These are phyloP conservation scores for Saccharomyces hybrid DNA, from an alignment of 1,139 yeast genomes.

Conservation along the genomic window DNA sequence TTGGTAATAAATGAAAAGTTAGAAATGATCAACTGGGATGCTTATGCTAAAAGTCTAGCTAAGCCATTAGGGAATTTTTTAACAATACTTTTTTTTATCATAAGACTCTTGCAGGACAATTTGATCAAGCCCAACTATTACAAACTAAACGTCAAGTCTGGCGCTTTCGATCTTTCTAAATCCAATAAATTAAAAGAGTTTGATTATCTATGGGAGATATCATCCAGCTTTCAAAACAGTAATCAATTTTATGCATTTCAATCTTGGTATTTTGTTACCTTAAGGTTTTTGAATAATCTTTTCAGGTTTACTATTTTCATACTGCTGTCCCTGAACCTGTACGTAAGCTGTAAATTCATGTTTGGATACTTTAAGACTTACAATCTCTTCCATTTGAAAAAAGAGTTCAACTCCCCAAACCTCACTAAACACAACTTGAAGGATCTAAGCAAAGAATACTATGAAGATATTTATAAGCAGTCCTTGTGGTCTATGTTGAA, in stretches of 20 bases:
- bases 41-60: conserved; percentile 41
- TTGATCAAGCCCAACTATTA: conserved; percentile 24
- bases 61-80: conserved; percentile 41
- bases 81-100: conserved; percentile 29
- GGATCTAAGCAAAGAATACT: conserved; percentile 20
- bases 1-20: conserved; percentile 47
- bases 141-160: conserved; percentile 17
- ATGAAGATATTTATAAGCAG: conserved; percentile 15
- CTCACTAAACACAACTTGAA: conserved; percentile 17
- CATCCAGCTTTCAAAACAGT: conserved; percentile 3
- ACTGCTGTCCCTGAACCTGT: conserved; percentile 14
- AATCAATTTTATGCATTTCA: not conserved
- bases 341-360: conserved; percentile 16
- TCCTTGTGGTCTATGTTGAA: conserved; percentile 22
- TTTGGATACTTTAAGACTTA: conserved; percentile 18
- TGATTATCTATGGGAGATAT: conserved; percentile 20
- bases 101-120: conserved; percentile 33
- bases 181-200: conserved; percentile 25
- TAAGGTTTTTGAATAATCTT: conserved; percentile 13
- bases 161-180: conserved; percentile 27
- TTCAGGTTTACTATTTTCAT: conserved; percentile 7
- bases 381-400: conserved; percentile 18
- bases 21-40: conserved; percentile 60
- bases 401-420: conserved; percentile 17
- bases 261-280: conserved; percentile 9